phyloP scores from a whole-genome alignment of 345 rosid species.

The Toxicodendron radicans region DNA sequence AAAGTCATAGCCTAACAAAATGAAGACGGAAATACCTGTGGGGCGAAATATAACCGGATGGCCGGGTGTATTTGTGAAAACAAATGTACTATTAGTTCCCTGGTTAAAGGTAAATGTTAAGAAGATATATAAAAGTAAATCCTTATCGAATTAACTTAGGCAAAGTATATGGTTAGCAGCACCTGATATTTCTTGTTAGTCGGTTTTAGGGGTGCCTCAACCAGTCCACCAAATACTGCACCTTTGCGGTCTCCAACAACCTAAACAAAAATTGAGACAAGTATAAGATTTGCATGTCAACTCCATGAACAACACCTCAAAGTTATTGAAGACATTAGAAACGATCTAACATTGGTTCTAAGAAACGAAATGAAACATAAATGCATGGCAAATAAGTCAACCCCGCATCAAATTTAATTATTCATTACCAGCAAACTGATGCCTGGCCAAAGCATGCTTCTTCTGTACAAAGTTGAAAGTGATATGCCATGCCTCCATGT shows the following conservation, averaged over 20 bases:
- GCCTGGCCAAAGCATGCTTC: conserved; percentile 97
- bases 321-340: not conserved
- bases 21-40: conserved; percentile 53
- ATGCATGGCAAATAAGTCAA: not conserved
- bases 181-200: conserved; percentile 91
- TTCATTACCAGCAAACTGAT: conserved; percentile 81
- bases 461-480: conserved; percentile 82
- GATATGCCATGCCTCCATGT: conserved; percentile 99
- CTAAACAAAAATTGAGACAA: conserved; percentile 39
- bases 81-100: conserved; percentile 92
- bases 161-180: conserved; percentile 6
- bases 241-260: conserved; percentile 92
- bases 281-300: not conserved
- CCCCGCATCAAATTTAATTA: not conserved
- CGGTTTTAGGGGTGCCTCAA: conserved; percentile 87
- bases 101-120: conserved; percentile 36
- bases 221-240: conserved; percentile 92
- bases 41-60: conserved; percentile 67
- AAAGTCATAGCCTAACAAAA: not conserved
- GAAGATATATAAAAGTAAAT: conserved; percentile 1
- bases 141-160: conserved; percentile 7
- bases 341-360: not conserved
- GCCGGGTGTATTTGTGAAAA: conserved; percentile 77
- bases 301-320: not conserved
- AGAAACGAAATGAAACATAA: not conserved